Evolutionary conservation across 2,329 filamentous ascomycete species (phyloP).

Genomic region (Alternaria brassicae): DNA sequence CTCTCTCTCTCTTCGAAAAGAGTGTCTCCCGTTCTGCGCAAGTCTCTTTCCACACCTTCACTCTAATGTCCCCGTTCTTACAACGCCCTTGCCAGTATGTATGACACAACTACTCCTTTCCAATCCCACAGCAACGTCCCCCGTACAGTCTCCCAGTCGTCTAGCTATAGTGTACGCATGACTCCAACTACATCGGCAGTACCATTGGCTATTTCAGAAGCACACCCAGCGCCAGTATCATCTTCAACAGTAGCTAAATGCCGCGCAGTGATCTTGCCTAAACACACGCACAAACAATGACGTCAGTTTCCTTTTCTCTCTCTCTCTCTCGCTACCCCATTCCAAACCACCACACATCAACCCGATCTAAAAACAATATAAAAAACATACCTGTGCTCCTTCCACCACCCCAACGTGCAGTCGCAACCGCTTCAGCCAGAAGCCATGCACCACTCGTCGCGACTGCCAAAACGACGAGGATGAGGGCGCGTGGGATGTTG

Average conservation of each 20-base stretch:
- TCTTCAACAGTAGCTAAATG: too few species aligned
- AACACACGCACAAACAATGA: background rate
- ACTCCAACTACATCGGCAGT: too few species aligned
- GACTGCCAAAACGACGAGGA: background rate
- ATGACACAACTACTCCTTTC: background rate
- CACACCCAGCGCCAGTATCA: too few species aligned
- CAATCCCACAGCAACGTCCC: background rate
- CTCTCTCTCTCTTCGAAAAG: too few species aligned
- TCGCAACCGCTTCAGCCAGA: background rate
- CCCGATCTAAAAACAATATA: too few species aligned
- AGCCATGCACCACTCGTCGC: background rate
- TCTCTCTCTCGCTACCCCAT: too few species aligned
- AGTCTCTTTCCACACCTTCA: background rate
- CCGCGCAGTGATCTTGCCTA: too few species aligned
- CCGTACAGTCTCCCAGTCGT: background rate
- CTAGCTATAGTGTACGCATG: too few species aligned
- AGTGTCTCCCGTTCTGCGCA: too few species aligned
- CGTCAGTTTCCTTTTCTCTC: too few species aligned
- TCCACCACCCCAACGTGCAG: background rate
- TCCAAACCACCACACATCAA: too few species aligned
- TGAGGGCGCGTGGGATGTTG: background rate
- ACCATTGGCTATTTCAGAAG: too few species aligned
- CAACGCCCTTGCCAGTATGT: background rate
- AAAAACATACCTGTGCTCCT: background rate
- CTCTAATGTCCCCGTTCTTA: background rate